Percentiles rank a stretch among this genome's conserved stretches.
phyloP scores from a whole-genome alignment of 768 basidiomycete species.

The Crucibulum laeve region DNA sequence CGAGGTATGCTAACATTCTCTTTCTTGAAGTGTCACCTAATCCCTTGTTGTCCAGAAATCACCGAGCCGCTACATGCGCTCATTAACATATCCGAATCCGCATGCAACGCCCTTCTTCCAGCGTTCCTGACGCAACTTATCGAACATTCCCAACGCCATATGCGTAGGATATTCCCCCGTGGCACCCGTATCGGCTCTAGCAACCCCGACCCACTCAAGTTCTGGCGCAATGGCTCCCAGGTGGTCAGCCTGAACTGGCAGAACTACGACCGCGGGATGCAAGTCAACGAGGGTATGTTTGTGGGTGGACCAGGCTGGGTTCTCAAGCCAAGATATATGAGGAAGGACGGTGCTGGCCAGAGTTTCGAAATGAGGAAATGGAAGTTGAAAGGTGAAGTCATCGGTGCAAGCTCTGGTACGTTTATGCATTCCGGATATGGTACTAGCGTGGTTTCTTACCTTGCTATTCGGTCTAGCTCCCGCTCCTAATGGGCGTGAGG shows the following conservation, averaged over 20 bases:
- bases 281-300: constrained; percentile 63
- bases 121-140: constrained; percentile 30
- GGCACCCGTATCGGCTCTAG: constrained; percentile 53
- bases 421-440: constrained; percentile 4
- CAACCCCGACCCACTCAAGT: constrained; percentile 47
- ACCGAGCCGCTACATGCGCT: constrained; percentile 42
- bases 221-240: constrained; percentile 57
- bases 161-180: constrained; percentile 55
- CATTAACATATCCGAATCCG: constrained; percentile 59
- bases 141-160: constrained; percentile 34
- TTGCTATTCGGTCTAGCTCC: constrained; percentile 31
- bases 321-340: constrained; percentile 36
- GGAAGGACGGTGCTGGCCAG: constrained; percentile 4
- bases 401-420: constrained; percentile 43
- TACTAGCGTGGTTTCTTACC: neutral
- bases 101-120: constrained; percentile 35
- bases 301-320: constrained; percentile 53
- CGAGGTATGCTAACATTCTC: constrained; percentile 26
- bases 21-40: neutral
- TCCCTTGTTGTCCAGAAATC: constrained; percentile 22
- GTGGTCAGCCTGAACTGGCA: constrained; percentile 62
- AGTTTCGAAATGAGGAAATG: constrained; percentile 3
- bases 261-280: constrained; percentile 51
- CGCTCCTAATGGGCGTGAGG: constrained; percentile 31
- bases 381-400: constrained; percentile 26